Evolutionary conservation across 2,329 filamentous ascomycete genomes (phyloP), one percentile per base, ranked within the genome.

Genomic region (Drechslerella coelobrocha): DNA sequence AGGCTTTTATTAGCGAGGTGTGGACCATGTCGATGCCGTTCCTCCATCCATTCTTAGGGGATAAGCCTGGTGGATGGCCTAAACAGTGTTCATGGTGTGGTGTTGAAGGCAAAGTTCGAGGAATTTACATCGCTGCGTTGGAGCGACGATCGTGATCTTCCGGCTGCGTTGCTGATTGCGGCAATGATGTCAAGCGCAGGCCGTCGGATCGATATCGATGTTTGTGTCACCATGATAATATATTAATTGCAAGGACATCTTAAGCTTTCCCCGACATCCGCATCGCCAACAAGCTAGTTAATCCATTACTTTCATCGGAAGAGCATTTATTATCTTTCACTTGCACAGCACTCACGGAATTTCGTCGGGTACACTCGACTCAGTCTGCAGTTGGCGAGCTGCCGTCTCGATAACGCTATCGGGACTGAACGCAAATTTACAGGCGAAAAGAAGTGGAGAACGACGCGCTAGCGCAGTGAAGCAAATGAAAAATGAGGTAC

Each of bases 221-320:
- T 29, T 60, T 63, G 66, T 71, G 59, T 37, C 23, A 71, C 66
- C 66, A 61, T 12, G n/a, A n/a, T n/a, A n/a, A n/a, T n/a, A n/a
- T n/a, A n/a, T n/a, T n/a, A n/a, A n/a, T n/a, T n/a, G n/a, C n/a
- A n/a, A n/a, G n/a, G n/a, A n/a, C n/a, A n/a, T n/a, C 39, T 55
- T 57, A 61, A 31, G 45, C 51, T 69, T 39, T 50, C 23, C 21
- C n/a, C n/a, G n/a, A n/a, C n/a, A n/a, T n/a, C n/a, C n/a, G n/a
- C n/a, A n/a, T n/a, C n/a, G n/a, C n/a, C n/a, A n/a, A n/a, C n/a
- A n/a, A n/a, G n/a, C 29, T 24, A 57, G 53, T 53, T 41, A 31
- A 60, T 56, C 14, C 47, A 66, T 57, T n/a, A n/a, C 37, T 53
- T 66, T 48, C 50, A 27, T 26, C 27, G 19, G n/a, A 29, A n/a